Percentiles rank a stretch among this genome's conserved stretches.
Conservation (phyloP, 139 green algal species). For the Pleodorina starrii region DNA sequence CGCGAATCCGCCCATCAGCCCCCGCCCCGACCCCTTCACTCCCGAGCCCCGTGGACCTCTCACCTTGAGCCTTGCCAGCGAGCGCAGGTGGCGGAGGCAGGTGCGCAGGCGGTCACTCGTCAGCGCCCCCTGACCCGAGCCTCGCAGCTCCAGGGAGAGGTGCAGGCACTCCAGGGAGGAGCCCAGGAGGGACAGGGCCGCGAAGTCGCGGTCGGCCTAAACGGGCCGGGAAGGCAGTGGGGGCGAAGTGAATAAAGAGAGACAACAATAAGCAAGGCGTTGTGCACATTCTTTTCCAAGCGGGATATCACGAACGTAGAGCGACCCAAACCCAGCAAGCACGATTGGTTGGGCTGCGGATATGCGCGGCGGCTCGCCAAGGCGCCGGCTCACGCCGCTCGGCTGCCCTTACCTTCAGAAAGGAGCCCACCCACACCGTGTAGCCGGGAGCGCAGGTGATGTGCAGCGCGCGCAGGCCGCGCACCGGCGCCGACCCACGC, state of each 20-base stretch:
- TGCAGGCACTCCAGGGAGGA: conserved; percentile 22
- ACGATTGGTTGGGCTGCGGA: no score
- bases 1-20: not conserved
- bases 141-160: not conserved
- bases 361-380: no score
- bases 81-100: not conserved
- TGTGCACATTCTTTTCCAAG: no score
- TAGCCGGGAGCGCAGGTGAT: not conserved
- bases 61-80: not conserved
- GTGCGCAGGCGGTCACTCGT: not conserved
- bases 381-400: no score
- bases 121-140: not conserved
- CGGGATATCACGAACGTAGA: no score
- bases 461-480: not conserved
- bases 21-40: not conserved
- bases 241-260: no score
- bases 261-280: no score
- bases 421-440: conserved; percentile 29
- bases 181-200: not conserved
- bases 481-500: no score
- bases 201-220: conserved; percentile 3
- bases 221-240: no score
- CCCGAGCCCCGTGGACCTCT: no score
- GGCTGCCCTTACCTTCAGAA: conserved; percentile 8
- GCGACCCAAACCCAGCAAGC: no score